phyloP scores from a whole-genome alignment of 2,329 filamentous ascomycete species.

The Neocatenulostroma microsporum region DNA sequence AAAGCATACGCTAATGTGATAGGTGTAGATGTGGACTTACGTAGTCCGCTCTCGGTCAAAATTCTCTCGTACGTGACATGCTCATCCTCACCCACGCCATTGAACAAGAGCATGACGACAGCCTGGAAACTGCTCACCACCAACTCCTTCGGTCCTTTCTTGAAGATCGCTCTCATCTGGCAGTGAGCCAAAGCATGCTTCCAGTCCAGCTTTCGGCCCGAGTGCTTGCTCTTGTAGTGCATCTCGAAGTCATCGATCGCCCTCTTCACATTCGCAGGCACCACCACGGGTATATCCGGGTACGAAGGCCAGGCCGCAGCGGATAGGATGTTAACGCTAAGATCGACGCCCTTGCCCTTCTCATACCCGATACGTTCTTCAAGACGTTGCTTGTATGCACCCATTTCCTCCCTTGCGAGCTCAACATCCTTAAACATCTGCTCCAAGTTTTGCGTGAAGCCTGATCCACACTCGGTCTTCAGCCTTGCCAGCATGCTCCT shows the following conservation, averaged over 20 bases:
- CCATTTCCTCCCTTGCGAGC: conserved; percentile 84
- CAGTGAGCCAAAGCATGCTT: conserved; percentile 91
- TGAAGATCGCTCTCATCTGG: conserved; percentile 71
- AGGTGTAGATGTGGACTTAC: conserved; percentile 40
- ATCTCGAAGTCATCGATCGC: conserved; percentile 73
- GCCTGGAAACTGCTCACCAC: conserved; percentile 89
- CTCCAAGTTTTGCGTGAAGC: conserved; percentile 94
- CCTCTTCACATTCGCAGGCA: conserved; percentile 65
- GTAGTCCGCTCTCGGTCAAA: conserved; percentile 63
- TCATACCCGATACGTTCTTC: conserved; percentile 42
- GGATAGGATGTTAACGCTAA: conserved; percentile 85
- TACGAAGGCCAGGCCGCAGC: conserved; percentile 90
- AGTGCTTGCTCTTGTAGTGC: conserved; percentile 86
- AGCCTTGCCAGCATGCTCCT: conserved; percentile 89
- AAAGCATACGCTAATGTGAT: background rate
- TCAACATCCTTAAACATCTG: conserved; percentile 99
- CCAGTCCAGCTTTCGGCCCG: conserved; percentile 78
- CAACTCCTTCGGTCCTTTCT: conserved; percentile 75
- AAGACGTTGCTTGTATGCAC: conserved; percentile 67
- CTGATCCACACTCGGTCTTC: conserved; percentile 86
- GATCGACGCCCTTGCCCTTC: conserved; percentile 55
- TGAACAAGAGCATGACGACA: conserved; percentile 84
- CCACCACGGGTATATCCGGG: conserved; percentile 62
- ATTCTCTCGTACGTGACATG: conserved; percentile 70
- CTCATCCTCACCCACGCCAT: conserved; percentile 55